A percentile compares a stretch with the other conserved stretches of the same genome.
These are phyloP conservation scores for Croton laevigatus DNA, from an alignment of 441 rosid genomes.

Conservation along the genomic window DNA sequence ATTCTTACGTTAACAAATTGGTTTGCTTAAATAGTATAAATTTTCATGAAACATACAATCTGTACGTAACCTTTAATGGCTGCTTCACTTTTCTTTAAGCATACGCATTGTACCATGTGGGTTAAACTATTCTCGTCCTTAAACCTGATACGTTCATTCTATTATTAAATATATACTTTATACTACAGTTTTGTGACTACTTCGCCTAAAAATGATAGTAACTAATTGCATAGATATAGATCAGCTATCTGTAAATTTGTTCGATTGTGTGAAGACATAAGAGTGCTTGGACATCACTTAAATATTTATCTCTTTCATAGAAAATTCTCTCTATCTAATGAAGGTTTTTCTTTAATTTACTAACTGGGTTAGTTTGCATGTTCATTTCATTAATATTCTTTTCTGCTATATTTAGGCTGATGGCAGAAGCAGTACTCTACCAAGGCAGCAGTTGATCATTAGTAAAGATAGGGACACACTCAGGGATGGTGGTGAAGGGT, in stretches of 20 bases:
- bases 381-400: background rate
- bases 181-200: background rate
- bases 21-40: background rate
- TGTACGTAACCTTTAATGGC: background rate
- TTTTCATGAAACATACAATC: background rate
- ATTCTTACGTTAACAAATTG: background rate
- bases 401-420: conserved; percentile 40
- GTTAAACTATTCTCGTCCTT: background rate
- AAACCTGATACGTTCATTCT: background rate
- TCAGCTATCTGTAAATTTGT: background rate
- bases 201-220: background rate
- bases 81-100: background rate
- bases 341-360: background rate
- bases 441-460: conserved; percentile 36
- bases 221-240: background rate
- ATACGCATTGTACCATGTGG: background rate
- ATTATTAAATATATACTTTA: background rate
- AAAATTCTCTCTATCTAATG: background rate
- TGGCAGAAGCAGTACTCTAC: conserved; percentile 31
- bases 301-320: background rate
- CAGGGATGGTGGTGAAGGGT: conserved; percentile 39
- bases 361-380: background rate
- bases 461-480: conserved; percentile 48
- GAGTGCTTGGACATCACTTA: background rate
- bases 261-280: background rate